These are phyloP conservation scores for Casuarina cunninghamiana DNA, from an alignment of 306 rosid species.

Conservation along the genomic window DNA sequence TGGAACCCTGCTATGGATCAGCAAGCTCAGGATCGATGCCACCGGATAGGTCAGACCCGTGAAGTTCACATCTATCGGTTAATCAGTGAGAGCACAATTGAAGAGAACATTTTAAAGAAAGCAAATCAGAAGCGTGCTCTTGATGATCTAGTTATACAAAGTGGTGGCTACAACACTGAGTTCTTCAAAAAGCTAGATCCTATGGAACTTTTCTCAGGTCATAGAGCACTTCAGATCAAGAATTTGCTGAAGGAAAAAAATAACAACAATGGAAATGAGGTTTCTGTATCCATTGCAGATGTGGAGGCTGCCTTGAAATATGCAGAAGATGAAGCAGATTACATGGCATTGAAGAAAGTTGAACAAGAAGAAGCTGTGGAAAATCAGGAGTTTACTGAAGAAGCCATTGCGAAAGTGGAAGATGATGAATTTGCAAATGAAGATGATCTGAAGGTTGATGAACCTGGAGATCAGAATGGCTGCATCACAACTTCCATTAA, in stretches of 20 bases:
- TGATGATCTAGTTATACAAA: slow-evolving; percentile 94
- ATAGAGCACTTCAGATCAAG: slow-evolving; percentile 60
- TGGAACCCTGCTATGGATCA: slow-evolving; percentile 99
- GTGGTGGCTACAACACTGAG: slow-evolving; percentile 97
- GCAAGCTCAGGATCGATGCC: slow-evolving; percentile 99
- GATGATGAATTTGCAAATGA: slow-evolving; percentile 90
- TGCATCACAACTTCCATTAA: slow-evolving; percentile 46
- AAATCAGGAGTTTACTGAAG: slow-evolving; percentile 96
- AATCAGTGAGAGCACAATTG: slow-evolving; percentile 95
- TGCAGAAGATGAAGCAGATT: slow-evolving; percentile 98
- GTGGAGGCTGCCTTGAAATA: slow-evolving; percentile 86
- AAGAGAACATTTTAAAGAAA: slow-evolving; percentile 95
- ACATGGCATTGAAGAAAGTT: slow-evolving; percentile 92
- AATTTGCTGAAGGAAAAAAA: slow-evolving; percentile 67
- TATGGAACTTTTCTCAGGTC: slow-evolving; percentile 88
- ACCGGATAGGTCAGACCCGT: slow-evolving; percentile 98
- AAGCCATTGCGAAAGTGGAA: slow-evolving; percentile 87
- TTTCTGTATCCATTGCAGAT: slow-evolving; percentile 77
- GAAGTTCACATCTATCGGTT: slow-evolving; percentile 95
- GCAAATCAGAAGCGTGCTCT: slow-evolving; percentile 99
- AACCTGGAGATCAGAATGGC: slow-evolving; percentile 61
- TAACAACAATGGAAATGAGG: slow-evolving; percentile 51
- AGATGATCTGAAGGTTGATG: slow-evolving; percentile 75
- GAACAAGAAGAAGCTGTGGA: slow-evolving; percentile 98
- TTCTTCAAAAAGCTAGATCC: slow-evolving; percentile 99